A percentile compares a stretch with the other conserved stretches of the same genome.
Evolutionary conservation across 1,284 basidiomycete species (phyloP).

Genomic region (Porodaedalea pini): DNA sequence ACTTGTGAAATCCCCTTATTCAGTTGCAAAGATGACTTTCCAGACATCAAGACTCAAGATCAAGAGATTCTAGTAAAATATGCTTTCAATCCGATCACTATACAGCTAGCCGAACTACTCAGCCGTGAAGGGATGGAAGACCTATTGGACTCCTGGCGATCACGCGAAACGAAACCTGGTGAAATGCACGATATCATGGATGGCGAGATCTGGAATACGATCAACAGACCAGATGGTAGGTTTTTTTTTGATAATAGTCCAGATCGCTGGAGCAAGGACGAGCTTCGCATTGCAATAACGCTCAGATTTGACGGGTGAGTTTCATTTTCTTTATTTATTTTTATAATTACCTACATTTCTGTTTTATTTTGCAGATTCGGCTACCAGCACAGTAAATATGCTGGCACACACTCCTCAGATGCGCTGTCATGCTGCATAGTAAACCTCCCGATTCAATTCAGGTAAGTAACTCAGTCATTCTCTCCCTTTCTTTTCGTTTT

Average conservation of each 20-base stretch:
- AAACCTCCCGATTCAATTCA: not conserved
- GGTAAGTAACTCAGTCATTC: not conserved
- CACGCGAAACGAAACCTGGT: not conserved
- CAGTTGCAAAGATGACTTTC: not conserved
- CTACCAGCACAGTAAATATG: slow-evolving; percentile 5
- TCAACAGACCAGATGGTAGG: slow-evolving; percentile 16
- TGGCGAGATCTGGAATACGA: slow-evolving; percentile 18
- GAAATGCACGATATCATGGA: slow-evolving; percentile 5
- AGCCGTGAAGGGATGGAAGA: slow-evolving; percentile 6
- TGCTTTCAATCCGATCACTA: not conserved
- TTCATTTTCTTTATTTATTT: not conserved
- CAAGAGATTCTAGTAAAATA: not conserved
- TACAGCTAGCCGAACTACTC: slow-evolving; percentile 12
- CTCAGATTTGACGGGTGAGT: slow-evolving; percentile 18
- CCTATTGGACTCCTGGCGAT: slow-evolving; percentile 7
- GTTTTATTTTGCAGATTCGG: not conserved
- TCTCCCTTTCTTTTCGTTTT: not conserved
- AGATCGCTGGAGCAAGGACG: slow-evolving; percentile 1
- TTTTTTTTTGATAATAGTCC: slow-evolving; percentile 16
- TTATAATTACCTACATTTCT: not conserved
- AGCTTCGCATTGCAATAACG: slow-evolving; percentile 18
- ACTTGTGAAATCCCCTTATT: not conserved
- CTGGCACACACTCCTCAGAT: slow-evolving; percentile 7
- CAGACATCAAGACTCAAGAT: no score
- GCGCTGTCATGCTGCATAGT: not conserved